Conservation (phyloP, 129 eudicot species). For the Solidago caesia region DNA sequence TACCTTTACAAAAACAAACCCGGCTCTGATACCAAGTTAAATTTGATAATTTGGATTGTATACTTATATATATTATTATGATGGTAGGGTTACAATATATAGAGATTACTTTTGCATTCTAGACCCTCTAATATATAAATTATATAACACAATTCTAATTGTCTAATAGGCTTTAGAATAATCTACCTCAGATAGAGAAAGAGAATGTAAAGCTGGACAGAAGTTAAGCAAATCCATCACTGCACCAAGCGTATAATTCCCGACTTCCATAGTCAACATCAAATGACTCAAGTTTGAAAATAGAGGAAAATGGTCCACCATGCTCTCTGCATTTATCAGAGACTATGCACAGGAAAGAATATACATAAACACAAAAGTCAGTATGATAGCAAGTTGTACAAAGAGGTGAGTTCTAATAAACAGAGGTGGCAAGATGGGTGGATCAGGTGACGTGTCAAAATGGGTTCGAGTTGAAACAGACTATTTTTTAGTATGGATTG, state of each 20-base stretch:
- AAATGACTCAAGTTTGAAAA: slow-evolving; percentile 21
- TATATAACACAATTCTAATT: too few relatives aligned
- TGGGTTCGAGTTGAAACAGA: neutral
- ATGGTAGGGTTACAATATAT: too few relatives aligned
- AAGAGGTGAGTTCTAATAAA: neutral
- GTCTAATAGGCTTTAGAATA: neutral
- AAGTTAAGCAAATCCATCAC: slow-evolving; percentile 19
- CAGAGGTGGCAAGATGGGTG: neutral
- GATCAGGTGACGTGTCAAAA: neutral
- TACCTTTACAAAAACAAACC: too few relatives aligned
- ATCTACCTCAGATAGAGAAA: slow-evolving; percentile 32
- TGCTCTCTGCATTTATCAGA: slow-evolving; percentile 38
- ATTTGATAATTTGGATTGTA: too few relatives aligned
- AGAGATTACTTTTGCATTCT: too few relatives aligned
- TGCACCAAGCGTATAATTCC: slow-evolving; percentile 16
- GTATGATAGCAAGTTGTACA: neutral
- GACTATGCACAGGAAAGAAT: slow-evolving; percentile 39
- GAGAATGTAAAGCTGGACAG: slow-evolving; percentile 22
- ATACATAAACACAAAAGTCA: slow-evolving; percentile 13
- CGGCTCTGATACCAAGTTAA: too few relatives aligned
- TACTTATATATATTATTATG: too few relatives aligned
- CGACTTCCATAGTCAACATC: slow-evolving; percentile 11
- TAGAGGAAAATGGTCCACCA: slow-evolving; percentile 21
- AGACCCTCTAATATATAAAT: too few relatives aligned
- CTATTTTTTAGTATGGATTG: neutral